Percentiles rank a stretch among this genome's conserved stretches.
These are phyloP conservation scores for Tagetes patula DNA, from an alignment of 129 eudicot species.

Conservation along the genomic window DNA sequence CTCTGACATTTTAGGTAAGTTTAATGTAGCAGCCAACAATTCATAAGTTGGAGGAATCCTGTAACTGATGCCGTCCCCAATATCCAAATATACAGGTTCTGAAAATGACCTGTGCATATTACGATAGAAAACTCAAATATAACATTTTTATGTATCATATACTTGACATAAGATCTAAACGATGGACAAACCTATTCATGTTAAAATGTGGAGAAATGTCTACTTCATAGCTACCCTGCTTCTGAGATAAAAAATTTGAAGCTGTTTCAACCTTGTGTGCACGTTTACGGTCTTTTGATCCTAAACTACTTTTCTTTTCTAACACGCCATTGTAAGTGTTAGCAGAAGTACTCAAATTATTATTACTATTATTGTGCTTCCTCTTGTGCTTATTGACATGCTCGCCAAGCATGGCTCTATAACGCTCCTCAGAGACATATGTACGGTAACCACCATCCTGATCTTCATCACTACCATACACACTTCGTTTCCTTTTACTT, in stretches of 20 bases:
- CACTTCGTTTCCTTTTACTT: constrained; percentile 54
- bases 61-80: constrained; percentile 80
- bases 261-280: constrained; percentile 45
- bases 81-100: constrained; percentile 81
- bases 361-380: constrained; percentile 39
- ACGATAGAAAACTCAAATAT: constrained; percentile 8
- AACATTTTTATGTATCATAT: background rate
- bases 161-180: background rate
- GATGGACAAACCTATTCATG: constrained; percentile 49
- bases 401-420: constrained; percentile 90
- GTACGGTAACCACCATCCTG: constrained; percentile 48
- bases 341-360: constrained; percentile 41
- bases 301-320: constrained; percentile 37
- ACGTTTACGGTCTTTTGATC: constrained; percentile 54
- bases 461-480: constrained; percentile 74
- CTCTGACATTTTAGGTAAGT: constrained; percentile 76
- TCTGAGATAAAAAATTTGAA: constrained; percentile 36
- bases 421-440: constrained; percentile 69
- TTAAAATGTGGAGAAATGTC: constrained; percentile 49
- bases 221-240: constrained; percentile 45
- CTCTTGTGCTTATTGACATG: constrained; percentile 83
- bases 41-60: constrained; percentile 87
- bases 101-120: constrained; percentile 48
- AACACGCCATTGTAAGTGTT: constrained; percentile 42
- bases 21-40: constrained; percentile 58